Base-by-base conservation (phyloP, 768 basidiomycete species). In the Boletellus ananas region DNA sequence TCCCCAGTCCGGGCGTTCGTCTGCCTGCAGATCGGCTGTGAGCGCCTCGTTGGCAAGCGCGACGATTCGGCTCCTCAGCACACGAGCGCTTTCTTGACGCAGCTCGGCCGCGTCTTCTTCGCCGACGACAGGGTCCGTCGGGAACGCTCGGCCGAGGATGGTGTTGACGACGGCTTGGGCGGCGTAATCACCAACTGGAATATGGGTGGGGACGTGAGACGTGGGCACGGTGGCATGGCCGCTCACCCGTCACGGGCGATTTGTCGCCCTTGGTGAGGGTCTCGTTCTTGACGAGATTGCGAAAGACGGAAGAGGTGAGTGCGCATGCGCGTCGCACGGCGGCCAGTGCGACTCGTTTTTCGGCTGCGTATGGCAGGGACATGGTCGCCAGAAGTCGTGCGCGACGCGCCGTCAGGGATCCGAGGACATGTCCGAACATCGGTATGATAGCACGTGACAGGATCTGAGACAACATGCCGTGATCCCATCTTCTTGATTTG, bases 41-140 rank as follows among this genome's bases (percentile, higher is more conserved):
- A 96, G 73, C 0, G 87, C 81, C 34, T 90, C 87, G 61, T 90
- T 93, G 3, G 93, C 90, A 25, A 99, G 83, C 31, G 79, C 70
- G 37, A 90, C 77, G 52, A 98, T 89, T 37, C 88, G 79, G 21
- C 80, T 73, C 34, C 80, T 63, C 45, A 94, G 69, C 0, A 57
- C 60, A 9, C 53, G 59, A 3, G 72, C 72, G 8, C 71, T 70
- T 37, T 75, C 78, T 2, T 61, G 65, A 7, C 87, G 80, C 17
- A 98, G 70, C 46, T 92, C 90, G 0, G 80, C 74, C 0, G 95
- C 85, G 65, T 96, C 92, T 69, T 99, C 95, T 68, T 99, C 96
- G 29, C 94, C 96, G 34, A 98, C 85, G 62, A 98, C 90, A 9
- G 80, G 80, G 69, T 97, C 94, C 1, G 75, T 58, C 0, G 94